Evolutionary conservation across 805 yeast species (phyloP).

Genomic region (Cyberlindnera euphorbiiphila): DNA sequence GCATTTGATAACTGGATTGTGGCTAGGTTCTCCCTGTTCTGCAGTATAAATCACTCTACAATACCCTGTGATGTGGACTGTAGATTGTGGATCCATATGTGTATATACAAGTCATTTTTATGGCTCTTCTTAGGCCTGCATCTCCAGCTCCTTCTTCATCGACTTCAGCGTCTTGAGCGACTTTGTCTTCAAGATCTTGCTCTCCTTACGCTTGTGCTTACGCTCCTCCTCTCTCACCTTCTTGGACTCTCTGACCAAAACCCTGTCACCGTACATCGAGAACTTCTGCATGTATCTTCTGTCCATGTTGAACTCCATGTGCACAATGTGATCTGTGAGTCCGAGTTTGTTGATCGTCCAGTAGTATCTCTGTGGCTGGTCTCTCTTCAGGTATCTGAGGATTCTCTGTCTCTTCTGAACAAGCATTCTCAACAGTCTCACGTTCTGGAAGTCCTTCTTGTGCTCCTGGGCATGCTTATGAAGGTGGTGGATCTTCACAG

Average conservation of each 20-base stretch:
- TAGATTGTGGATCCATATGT: too few species aligned
- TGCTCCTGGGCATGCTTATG: slow-evolving; percentile 68
- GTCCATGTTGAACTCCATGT: slow-evolving; percentile 77
- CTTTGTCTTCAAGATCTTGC: slow-evolving; percentile 33
- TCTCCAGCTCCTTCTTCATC: slow-evolving; percentile 25
- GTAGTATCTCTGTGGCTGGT: slow-evolving; percentile 76
- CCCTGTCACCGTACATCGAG: slow-evolving; percentile 72
- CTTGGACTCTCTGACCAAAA: slow-evolving; percentile 54
- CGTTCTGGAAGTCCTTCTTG: slow-evolving; percentile 69
- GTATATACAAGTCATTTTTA: slow-evolving; percentile 5
- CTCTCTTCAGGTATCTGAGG: slow-evolving; percentile 76
- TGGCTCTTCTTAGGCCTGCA: slow-evolving; percentile 3
- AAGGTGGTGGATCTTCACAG: slow-evolving; percentile 73
- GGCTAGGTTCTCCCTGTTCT: too few species aligned
- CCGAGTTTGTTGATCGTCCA: slow-evolving; percentile 88
- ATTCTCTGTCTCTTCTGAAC: slow-evolving; percentile 88
- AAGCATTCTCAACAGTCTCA: slow-evolving; percentile 69
- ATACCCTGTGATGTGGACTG: too few species aligned
- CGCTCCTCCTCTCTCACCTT: slow-evolving; percentile 43
- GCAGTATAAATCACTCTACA: too few species aligned
- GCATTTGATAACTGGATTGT: too few species aligned
- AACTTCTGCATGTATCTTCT: slow-evolving; percentile 74
- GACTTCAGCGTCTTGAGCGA: slow-evolving; percentile 25
- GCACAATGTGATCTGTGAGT: slow-evolving; percentile 72
- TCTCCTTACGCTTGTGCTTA: slow-evolving; percentile 44